phyloP scores from a whole-genome alignment of 2,329 filamentous ascomycete genomes.

The Lizonia empirigonia region DNA sequence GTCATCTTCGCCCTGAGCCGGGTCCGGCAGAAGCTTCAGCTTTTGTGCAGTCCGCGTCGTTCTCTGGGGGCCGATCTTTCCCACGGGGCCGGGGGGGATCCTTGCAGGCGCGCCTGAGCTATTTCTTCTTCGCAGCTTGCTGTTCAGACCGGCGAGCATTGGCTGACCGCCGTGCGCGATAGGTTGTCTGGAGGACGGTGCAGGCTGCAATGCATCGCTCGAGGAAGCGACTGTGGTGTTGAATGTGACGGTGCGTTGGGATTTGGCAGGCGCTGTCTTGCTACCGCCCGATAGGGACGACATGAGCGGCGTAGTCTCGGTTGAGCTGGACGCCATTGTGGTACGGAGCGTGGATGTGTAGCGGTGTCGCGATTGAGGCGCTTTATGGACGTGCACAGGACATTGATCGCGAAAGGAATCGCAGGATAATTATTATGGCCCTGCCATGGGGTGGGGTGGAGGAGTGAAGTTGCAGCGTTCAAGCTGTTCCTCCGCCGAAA shows the following conservation, averaged over 20 bases:
- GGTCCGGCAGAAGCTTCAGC: slow-evolving; percentile 93
- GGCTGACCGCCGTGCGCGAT: slow-evolving; percentile 50
- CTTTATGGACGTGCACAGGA: slow-evolving; percentile 1
- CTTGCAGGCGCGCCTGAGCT: slow-evolving; percentile 71
- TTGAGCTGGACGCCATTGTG: slow-evolving; percentile 44
- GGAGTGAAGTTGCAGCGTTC: slow-evolving; percentile 1
- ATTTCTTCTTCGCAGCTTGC: slow-evolving; percentile 83
- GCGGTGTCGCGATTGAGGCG: neutral
- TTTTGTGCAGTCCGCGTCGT: slow-evolving; percentile 97
- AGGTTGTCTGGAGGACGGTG: slow-evolving; percentile 35
- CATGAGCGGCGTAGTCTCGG: slow-evolving; percentile 47
- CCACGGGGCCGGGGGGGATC: slow-evolving; percentile 49
- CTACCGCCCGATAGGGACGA: slow-evolving; percentile 40
- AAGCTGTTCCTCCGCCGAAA: slow-evolving; percentile 15
- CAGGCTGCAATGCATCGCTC: slow-evolving; percentile 42
- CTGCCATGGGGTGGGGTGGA: slow-evolving; percentile 21
- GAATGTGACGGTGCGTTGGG: slow-evolving; percentile 74
- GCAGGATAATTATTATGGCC: slow-evolving; percentile 7
- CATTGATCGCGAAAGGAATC: neutral
- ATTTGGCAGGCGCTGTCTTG: slow-evolving; percentile 40
- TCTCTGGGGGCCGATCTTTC: slow-evolving; percentile 90
- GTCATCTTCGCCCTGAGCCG: slow-evolving; percentile 77
- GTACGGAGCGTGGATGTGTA: neutral
- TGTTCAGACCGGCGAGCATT: slow-evolving; percentile 78
- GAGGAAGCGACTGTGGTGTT: slow-evolving; percentile 64